Conservation (phyloP, 305 asterid genomes). For the Ilex paraguariensis region DNA sequence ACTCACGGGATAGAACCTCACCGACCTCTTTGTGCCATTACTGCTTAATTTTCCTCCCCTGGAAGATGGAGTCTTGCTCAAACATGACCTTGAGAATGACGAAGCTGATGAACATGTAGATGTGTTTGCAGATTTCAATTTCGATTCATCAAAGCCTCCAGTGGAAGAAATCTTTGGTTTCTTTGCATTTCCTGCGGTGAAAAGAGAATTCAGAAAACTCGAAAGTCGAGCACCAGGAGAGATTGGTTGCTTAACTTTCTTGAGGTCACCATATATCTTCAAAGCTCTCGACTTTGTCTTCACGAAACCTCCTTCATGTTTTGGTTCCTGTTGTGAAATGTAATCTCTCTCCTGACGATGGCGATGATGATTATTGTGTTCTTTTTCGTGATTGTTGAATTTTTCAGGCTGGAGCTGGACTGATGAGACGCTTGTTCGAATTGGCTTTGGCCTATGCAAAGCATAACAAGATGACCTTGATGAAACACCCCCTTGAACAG, state of each 20-base stretch:
- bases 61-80: slow-evolving; percentile 75
- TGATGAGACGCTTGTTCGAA: slow-evolving; percentile 36
- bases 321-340: slow-evolving; percentile 23
- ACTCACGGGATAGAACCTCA: slow-evolving; percentile 66
- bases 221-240: slow-evolving; percentile 88
- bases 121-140: slow-evolving; percentile 44
- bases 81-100: slow-evolving; percentile 77
- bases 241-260: slow-evolving; percentile 85
- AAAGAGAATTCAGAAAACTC: slow-evolving; percentile 65
- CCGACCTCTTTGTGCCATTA: slow-evolving; percentile 56
- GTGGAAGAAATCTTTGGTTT: slow-evolving; percentile 39
- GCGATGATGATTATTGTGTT: slow-evolving; percentile 16
- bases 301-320: slow-evolving; percentile 47
- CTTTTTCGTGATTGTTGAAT: slow-evolving; percentile 9
- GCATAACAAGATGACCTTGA: slow-evolving; percentile 30
- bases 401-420: slow-evolving; percentile 4
- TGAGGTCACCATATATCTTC: slow-evolving; percentile 74
- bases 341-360: slow-evolving; percentile 17
- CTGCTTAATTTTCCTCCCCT: slow-evolving; percentile 41
- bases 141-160: slow-evolving; percentile 12
- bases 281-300: slow-evolving; percentile 73
- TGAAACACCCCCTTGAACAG: slow-evolving; percentile 24
- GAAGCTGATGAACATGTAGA: slow-evolving; percentile 86
- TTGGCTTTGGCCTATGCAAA: slow-evolving; percentile 54
- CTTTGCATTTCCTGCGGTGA: slow-evolving; percentile 52